Evolutionary conservation across 768 basidiomycete species (phyloP), one percentile per base, ranked within the genome.

Genomic region (Lactarius hengduanensis): DNA sequence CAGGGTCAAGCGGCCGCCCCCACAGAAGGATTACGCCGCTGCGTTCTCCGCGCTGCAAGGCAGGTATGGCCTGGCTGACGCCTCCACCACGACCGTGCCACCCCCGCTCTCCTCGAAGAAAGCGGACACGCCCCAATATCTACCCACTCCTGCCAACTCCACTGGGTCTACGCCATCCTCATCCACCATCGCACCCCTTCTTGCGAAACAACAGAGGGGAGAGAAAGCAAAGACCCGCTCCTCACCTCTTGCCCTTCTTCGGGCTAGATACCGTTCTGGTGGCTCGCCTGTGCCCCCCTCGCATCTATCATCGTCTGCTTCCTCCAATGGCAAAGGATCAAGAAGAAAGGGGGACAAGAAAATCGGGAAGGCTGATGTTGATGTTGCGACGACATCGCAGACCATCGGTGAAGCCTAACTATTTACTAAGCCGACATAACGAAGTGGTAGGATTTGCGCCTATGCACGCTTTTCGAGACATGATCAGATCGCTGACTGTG

Each of bases 1-100:
- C 20, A 57, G 41, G 22, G 22, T 28, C 20, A 59, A 41, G 54
- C 53, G 16, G 10, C 28, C 55, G 4, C 50, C 32, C 34, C 20
- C 22, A 43, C 38, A 45, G 28, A 67, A 67, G 41, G 57, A 67
- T 43, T 67, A 63, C 32, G 41, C 62, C 3, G 26, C 59, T 4
- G 58, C 62, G n/a, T 26, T 63, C 2, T 56, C 56, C 20, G 16
- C 45, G 20, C 10, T 66, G n/a, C 61, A 66, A 28, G 32, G 47
- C 26, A 63, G 38, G 41, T 63, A 63, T 9, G 65, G 65, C 62
- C 11, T 43, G 11, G 13, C 54, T 3, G 6, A 43, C 18, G 26
- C 38, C 53, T 41, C 61, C 62, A 3, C 28, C 11, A 13, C 28
- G 7, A 4, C 54, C n/a, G 16, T 28, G 2, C 55, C 61, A 13